Conservation (phyloP, 768 basidiomycete genomes). For the Trametes cinnabarina region DNA sequence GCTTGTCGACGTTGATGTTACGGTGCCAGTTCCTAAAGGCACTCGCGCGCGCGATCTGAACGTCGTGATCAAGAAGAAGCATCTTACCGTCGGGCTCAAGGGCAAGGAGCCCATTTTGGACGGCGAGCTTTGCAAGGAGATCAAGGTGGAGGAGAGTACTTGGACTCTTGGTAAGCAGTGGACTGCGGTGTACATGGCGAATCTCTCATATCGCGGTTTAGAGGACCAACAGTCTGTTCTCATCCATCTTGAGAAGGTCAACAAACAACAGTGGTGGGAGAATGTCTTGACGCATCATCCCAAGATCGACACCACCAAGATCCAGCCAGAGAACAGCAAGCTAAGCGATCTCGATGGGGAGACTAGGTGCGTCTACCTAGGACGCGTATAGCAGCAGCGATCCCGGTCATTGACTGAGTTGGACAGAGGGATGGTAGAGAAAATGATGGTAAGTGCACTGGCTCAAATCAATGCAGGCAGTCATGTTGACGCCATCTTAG, state of each 20-base stretch:
- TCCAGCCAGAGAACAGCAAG: slow-evolving; percentile 93
- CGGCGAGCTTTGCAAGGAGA: slow-evolving; percentile 91
- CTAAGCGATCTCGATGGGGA: slow-evolving; percentile 95
- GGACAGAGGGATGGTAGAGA: slow-evolving; percentile 94
- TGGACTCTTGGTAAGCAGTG: slow-evolving; percentile 82
- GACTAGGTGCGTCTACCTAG: slow-evolving; percentile 59
- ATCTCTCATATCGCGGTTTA: too few relatives aligned
- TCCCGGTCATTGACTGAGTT: not conserved
- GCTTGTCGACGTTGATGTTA: slow-evolving; percentile 80
- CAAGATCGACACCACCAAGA: slow-evolving; percentile 95
- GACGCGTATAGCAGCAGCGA: not conserved
- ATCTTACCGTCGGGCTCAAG: slow-evolving; percentile 81
- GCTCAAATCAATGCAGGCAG: slow-evolving; percentile 4
- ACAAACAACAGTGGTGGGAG: slow-evolving; percentile 95
- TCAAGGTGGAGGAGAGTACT: slow-evolving; percentile 95
- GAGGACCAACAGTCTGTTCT: slow-evolving; percentile 75
- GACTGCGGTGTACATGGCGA: not conserved
- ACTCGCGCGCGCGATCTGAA: slow-evolving; percentile 76
- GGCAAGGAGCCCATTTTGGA: slow-evolving; percentile 79
- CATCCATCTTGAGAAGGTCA: slow-evolving; percentile 84
- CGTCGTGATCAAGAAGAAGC: slow-evolving; percentile 77
- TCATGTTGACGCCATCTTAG: slow-evolving; percentile 32
- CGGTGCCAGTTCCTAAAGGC: slow-evolving; percentile 82
- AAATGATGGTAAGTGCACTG: slow-evolving; percentile 89
- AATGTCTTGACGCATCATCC: slow-evolving; percentile 94